Evolutionary conservation across 2,329 filamentous ascomycete genomes (phyloP).

Genomic region (Diaporthe sp.): DNA sequence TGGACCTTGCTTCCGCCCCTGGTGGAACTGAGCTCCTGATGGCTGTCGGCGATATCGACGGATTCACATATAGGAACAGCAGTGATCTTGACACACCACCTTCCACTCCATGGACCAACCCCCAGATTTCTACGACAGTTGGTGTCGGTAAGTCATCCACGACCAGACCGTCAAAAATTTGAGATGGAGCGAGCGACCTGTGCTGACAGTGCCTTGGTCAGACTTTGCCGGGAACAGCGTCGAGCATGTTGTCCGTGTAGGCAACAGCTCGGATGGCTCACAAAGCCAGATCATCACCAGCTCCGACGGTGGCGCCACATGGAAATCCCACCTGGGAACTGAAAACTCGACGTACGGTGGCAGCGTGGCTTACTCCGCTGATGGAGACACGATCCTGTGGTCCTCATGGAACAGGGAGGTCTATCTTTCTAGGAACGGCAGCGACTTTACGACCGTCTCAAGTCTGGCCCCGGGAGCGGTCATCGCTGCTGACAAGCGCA

Average conservation of each 20-base stretch:
- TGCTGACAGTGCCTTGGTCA: conserved; percentile 35
- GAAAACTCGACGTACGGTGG: conserved; percentile 53
- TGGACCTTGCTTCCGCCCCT: conserved; percentile 58
- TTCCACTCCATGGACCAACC: conserved; percentile 55
- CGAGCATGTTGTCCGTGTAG: conserved; percentile 60
- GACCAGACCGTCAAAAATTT: not conserved
- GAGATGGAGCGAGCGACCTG: not conserved
- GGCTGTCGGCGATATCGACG: conserved; percentile 61
- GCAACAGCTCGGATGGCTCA: conserved; percentile 51
- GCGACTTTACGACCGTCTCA: conserved; percentile 55
- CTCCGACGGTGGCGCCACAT: conserved; percentile 59
- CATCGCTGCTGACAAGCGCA: conserved; percentile 64
- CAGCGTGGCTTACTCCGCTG: conserved; percentile 60
- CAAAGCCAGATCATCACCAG: conserved; percentile 58
- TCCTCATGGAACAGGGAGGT: conserved; percentile 53
- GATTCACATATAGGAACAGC: conserved; percentile 57
- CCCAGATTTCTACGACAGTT: conserved; percentile 55
- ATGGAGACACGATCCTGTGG: conserved; percentile 60
- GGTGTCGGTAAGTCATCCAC: conserved; percentile 47
- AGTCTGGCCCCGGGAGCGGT: conserved; percentile 54
- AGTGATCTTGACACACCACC: conserved; percentile 53
- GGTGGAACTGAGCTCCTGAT: conserved; percentile 62
- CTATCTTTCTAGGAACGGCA: conserved; percentile 51
- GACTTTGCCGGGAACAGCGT: conserved; percentile 57
- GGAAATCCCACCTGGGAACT: conserved; percentile 55